Conservation (phyloP, 208 protist species). For the Trypanosoma rangeli region DNA sequence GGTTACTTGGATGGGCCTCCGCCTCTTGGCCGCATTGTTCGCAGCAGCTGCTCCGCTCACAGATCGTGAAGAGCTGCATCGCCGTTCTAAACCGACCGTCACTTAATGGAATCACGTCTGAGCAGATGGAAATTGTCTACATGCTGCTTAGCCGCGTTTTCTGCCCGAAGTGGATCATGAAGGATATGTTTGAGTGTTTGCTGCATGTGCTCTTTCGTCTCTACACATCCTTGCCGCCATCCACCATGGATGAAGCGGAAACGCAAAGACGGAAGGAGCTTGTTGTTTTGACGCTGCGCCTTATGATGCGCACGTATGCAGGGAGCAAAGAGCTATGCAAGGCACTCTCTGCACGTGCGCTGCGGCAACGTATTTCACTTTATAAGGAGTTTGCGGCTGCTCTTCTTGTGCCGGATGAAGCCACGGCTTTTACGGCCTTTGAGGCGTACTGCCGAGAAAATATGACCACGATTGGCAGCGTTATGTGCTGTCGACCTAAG, state of each 20-base stretch:
- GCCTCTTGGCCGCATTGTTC: slow-evolving; percentile 56
- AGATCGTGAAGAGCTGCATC: slow-evolving; percentile 76
- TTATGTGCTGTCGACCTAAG: slow-evolving; percentile 72
- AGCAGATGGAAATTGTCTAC: slow-evolving; percentile 59
- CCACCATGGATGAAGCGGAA: slow-evolving; percentile 59
- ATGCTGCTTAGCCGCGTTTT: slow-evolving; percentile 52
- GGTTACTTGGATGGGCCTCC: slow-evolving; percentile 46
- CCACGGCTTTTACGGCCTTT: slow-evolving; percentile 47
- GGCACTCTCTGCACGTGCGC: slow-evolving; percentile 60
- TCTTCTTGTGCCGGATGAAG: slow-evolving; percentile 38
- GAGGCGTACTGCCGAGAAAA: slow-evolving; percentile 55
- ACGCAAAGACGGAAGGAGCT: slow-evolving; percentile 41
- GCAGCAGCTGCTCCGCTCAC: slow-evolving; percentile 60
- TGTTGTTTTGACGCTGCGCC: slow-evolving; percentile 59
- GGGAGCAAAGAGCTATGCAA: slow-evolving; percentile 69
- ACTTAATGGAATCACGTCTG: slow-evolving; percentile 46
- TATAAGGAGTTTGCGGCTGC: slow-evolving; percentile 64
- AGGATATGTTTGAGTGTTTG: slow-evolving; percentile 72
- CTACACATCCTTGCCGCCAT: slow-evolving; percentile 55
- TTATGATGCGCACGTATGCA: slow-evolving; percentile 59
- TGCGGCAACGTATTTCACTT: slow-evolving; percentile 75
- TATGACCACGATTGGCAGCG: slow-evolving; percentile 46
- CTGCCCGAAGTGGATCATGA: slow-evolving; percentile 56
- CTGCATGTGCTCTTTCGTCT: slow-evolving; percentile 69
- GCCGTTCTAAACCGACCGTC: slow-evolving; percentile 69